A percentile compares a stretch with the other conserved stretches of the same genome.
These are phyloP conservation scores for Pseudogymnoascus sp. DNA, from an alignment of 2,329 filamentous ascomycete species.

Conservation along the genomic window DNA sequence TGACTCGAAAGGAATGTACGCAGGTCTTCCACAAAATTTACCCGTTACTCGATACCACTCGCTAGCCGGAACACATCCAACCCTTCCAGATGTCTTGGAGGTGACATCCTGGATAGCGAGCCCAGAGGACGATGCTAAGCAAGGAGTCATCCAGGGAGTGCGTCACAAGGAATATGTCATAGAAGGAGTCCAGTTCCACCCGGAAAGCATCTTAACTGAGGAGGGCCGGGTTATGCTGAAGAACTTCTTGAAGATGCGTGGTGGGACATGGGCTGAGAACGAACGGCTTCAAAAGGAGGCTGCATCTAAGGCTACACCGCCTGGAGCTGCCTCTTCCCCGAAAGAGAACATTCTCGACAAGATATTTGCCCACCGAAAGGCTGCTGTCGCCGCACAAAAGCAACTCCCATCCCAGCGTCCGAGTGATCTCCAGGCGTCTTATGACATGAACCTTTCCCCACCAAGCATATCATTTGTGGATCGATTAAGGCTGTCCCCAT, in stretches of 20 bases:
- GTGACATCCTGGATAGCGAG: conserved; percentile 83
- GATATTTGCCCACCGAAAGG: conserved; percentile 77
- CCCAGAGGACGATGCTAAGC: conserved; percentile 53
- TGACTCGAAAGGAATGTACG: conserved; percentile 86
- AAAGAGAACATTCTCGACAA: conserved; percentile 81
- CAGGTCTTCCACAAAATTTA: conserved; percentile 67
- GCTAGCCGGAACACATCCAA: conserved; percentile 81
- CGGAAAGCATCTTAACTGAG: conserved; percentile 90
- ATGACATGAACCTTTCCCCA: conserved; percentile 75
- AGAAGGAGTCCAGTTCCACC: conserved; percentile 98
- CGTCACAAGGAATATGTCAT: conserved; percentile 83
- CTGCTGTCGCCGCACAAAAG: conserved; percentile 72
- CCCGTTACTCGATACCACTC: conserved; percentile 95
- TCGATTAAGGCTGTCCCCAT: conserved; percentile 72
- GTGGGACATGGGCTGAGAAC: conserved; percentile 87
- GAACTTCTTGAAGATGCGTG: conserved; percentile 83
- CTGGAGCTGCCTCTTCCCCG: conserved; percentile 35
- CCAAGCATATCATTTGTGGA: conserved; percentile 74
- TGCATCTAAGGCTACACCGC: conserved; percentile 21
- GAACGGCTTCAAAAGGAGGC: conserved; percentile 44
- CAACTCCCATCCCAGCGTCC: conserved; percentile 75
- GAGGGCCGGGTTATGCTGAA: conserved; percentile 82
- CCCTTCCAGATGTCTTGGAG: conserved; percentile 76
- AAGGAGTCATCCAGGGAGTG: conserved; percentile 91
- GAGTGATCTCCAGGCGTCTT: conserved; percentile 76